Evolutionary conservation across 1,284 basidiomycete genomes (phyloP), one percentile per base, ranked within the genome.

Genomic region (Fomitopsis palustris): DNA sequence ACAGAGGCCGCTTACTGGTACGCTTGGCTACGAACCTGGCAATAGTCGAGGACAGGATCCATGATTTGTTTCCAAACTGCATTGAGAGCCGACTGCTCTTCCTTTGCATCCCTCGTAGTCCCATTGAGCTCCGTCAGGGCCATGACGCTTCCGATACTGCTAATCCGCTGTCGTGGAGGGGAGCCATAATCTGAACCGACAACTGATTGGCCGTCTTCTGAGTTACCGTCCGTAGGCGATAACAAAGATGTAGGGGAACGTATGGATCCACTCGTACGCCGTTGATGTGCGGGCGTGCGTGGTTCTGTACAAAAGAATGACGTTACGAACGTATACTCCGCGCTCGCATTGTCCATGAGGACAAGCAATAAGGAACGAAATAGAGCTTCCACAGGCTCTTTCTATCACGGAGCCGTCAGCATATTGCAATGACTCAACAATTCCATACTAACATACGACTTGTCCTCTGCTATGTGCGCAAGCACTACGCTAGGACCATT

Each of bases 291-390:
- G 54, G 57, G 67, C 38, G 64, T 53, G 19, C 67, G 72, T 4
- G 74, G 70, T 64, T 78, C 79, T 0, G 72, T 66, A 12, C 80
- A 76, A 74, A 97, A 98, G 77, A 98, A 98, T 0, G 84, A 77
- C 4, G 86, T 84, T 47, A 96, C 75, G 68, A 98, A 98, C 1
- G 87, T 82, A 72, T 95, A 96, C 74, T 98, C 95, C 39, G 93
- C 85, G 0, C 90, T 90, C 1, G 91, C 88, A 69, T 98, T 98
- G 77, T 97, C 95, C 82, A 96, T 87, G 58, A 98, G 84, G 49
- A 96, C 95, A 49, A 98, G 78, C 58, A 93, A 75, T 43, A 94
- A 77, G 0, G 95, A 96, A 21, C 95, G 86, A 64, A 95, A 81
- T 14, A 96, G 76, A 0, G 87, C 87, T 74, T 98, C 96, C 0